Evolutionary conservation across 2,329 filamentous ascomycete species (phyloP), one percentile per base, ranked within the genome.

Genomic region (Diplocarpon mali): DNA sequence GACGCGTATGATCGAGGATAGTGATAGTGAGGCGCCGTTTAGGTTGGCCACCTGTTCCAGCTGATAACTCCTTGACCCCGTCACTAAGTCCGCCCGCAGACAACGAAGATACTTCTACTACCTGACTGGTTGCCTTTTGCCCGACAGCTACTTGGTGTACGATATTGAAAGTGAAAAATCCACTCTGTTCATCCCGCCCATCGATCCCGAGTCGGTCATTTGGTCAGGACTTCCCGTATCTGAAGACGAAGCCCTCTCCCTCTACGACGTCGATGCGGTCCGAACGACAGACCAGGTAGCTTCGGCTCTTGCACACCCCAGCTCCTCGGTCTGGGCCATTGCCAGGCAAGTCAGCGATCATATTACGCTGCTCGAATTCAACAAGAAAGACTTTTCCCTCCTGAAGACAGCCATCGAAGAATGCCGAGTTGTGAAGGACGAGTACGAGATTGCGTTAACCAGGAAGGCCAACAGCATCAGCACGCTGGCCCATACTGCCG

Each of bases 101-200:
- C 89, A 95, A 67, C 85, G 89, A 51, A 82, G 92, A 44, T 85
- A 80, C 64, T 98, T 98, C 69, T 95, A 85, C 75, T 98, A 98
- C 66, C 72, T 96, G 36, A 90, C 86, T 17, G 92, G 92, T 56
- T 93, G 80, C 60, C 54, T 80, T 50, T 72, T 93, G 27, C 76
- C 89, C 47, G 88, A 95, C 64, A 83, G 83, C 57, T 80, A 81
- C 61, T 75, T 87, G 48, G 75, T 82, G 45, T 95, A 95, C 69
- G 82, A 95, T 53, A 81, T 94, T 46, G 69, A 75, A 37, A 72
- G 76, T 38, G 74, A 79, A 53, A 78, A 79, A 56, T 76, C 89
- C 34, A 93, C 82, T 2, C 78, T 98, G 39, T 98, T 89, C 68
- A 90, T 98, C 57, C 90, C 92, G 2, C 85, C 88, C 13, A 76